Evolutionary conservation across 371 early-diverging fungal genomes (phyloP), one percentile per base, ranked within the genome.

Genomic region (Rhizopus sp.): DNA sequence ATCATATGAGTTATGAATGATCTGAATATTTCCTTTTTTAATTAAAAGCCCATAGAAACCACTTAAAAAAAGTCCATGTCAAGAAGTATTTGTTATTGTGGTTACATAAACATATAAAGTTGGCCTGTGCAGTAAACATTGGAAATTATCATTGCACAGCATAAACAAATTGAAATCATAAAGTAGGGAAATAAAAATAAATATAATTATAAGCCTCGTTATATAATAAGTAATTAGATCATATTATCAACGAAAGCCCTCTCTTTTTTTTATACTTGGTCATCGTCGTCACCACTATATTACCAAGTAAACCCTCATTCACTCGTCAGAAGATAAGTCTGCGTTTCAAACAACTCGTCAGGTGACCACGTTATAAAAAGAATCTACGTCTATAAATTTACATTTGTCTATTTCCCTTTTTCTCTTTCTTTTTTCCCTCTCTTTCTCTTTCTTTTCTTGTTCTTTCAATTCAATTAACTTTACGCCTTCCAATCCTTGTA

Each of bases 41-140:
- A 23, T 23, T 23, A 23, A 23, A 23, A 23, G 23, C 23, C 23
- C 23, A 23, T 23, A 23, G 23, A 23, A 23, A 23, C 23, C 23
- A 23, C 2, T 23, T 23, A 23, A 23, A 23, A 23, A 23, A 23
- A 23, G 23, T 23, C 23, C 23, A 23, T 23, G 23, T 23, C 23
- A 23, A 23, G 23, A 23, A 23, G 7, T 37, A 37, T 37, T 37
- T 37, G 38, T 37, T 37, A 13, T 10, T 7, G 13, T 37, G 38
- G 38, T 37, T 37, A 37, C 38, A 37, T 37, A 56, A 56, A 56
- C 56, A 56, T 56, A 37, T 38, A 46, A 23, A 29, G 38, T 37
- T 56, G 56, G 56, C 56, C 56, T 56, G 56, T 56, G 56, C 56
- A 47, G 56, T 47, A 56, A 56, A 56, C 56, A 56, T 56, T 56